Evolutionary conservation across 129 eudicot genomes (phyloP), one percentile per base, ranked within the genome.

Genomic region (Oenanthe sinensis): DNA sequence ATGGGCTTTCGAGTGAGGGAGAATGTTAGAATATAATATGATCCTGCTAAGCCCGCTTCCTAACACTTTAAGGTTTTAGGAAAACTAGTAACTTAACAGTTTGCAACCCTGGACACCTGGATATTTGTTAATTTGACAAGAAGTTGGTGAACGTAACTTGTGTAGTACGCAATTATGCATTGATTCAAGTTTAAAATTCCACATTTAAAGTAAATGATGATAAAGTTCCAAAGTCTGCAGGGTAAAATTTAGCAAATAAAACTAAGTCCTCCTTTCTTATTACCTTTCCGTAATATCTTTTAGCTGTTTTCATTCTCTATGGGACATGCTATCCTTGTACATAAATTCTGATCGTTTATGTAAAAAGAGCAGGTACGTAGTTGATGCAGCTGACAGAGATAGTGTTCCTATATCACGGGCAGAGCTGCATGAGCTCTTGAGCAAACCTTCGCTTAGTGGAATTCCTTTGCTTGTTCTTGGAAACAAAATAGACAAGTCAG

Each of bases 361-460:
- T 24, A 42, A 19, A 81, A 80, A 16, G 58, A 43, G 79, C 90
- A 94, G 98, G 71, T 94, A 91, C 75, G 98, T 94, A 22, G 93
- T 91, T 58, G 98, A 94, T 83, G 97, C 97, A 83, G 98, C 98
- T 52, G 98, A 94, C 83, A 81, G 96, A 82, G 98, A 90, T 78
- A 86, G 91, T 78, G 86, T 94, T 77, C 93, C 90, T 1, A 90
- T 94, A 71, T 39, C 97, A 7, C 79, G 84, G 78, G 87, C 87
- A 14, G 98, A 94, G 82, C 83, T 94, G 37, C 96, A 91, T 75
- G 98, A 91, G 20, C 96, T 94, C 44, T 79, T 94, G 82, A 86
- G 39, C 63, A 94, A 93, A 81, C 98, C 96, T 70, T 87, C 97
- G 5, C 54, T 93, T 52, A 84, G 39, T 49, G 98, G 91, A 80